Base-by-base conservation (phyloP, 2,329 filamentous ascomycete species). In the Arthrobotrys entomopaga region DNA sequence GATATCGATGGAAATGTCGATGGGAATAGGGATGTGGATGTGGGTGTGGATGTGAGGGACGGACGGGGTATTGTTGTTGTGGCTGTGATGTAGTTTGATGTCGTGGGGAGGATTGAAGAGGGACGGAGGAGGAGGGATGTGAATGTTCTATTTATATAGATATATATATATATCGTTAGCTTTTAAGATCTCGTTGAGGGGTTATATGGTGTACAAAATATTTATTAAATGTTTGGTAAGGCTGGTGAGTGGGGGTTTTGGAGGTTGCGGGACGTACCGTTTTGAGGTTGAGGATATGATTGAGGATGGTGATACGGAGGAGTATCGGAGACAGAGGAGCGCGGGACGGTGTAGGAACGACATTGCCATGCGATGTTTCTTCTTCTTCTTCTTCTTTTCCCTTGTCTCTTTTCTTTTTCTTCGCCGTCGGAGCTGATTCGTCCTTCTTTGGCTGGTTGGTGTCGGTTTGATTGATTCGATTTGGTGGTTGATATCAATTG, bases 71-170 rank as follows among this genome's bases (percentile, higher is more conserved):
- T 46, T 19, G 65, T 19, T 4, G 20, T 0, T 16, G 16, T 16
- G 15, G 49, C 20, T 54, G 50, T 13, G n/a, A 22, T 42, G 22
- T 40, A 43, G 46, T 4, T 4, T 34, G 29, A 34, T 6, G 29
- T 34, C 29, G 6, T 5, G 29, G 29, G 29, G 29, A 22, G 15
- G 42, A 46, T 46, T n/a, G 42, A 46, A 22, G 52, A 5, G 19
- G 56, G 49, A 40, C 50, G 53, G 57, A 34, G 29, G n/a, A 74
- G 67, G 63, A 73, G 69, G 61, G 69, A 73, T 26, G 61, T 63
- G 69, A 73, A 73, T n/a, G 69, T 66, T 48, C 69, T 73, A 19
- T 59, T 10, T 43, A n/a, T 46, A 34, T 34, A 2, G 15, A 19
- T 63, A 29, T 19, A 20, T 53, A 50, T 26, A 49, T 43, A 11